Conservation (phyloP, 257 asterid species). For the Avicennia marina region DNA sequence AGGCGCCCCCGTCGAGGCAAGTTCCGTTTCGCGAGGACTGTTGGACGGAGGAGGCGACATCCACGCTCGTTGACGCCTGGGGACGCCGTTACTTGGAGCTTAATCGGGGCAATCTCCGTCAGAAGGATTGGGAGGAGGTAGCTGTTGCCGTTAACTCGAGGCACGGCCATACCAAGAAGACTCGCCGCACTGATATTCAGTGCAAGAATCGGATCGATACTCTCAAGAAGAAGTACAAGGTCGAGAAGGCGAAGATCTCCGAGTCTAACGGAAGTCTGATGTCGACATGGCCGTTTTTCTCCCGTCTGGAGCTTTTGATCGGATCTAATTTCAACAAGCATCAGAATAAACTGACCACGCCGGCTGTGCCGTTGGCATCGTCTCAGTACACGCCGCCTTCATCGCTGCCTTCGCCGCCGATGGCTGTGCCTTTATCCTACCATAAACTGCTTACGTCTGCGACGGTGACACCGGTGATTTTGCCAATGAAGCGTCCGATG, state of each 20-base stretch:
- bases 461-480: conserved; percentile 31
- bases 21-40: conserved; percentile 61
- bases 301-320: conserved; percentile 42
- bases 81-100: conserved; percentile 61
- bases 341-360: conserved; percentile 25
- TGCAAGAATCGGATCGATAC: conserved; percentile 73
- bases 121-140: conserved; percentile 71
- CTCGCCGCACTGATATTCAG: conserved; percentile 68
- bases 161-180: conserved; percentile 53
- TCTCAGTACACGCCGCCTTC: conserved; percentile 24
- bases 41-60: conserved; percentile 80
- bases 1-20: conserved; percentile 32
- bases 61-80: conserved; percentile 62
- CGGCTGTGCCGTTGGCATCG: conserved; percentile 20
- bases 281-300: conserved; percentile 60
- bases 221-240: conserved; percentile 64
- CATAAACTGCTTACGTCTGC: conserved; percentile 28
- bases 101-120: conserved; percentile 69
- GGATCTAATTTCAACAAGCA: conserved; percentile 35
- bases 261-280: conserved; percentile 32
- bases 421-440: conserved; percentile 45
- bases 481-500: conserved; percentile 50
- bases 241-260: conserved; percentile 48
- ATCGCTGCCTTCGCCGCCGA: conserved; percentile 43
- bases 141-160: conserved; percentile 56